These are phyloP conservation scores for Quillaja saponaria DNA, from an alignment of 306 rosid species.

Conservation along the genomic window DNA sequence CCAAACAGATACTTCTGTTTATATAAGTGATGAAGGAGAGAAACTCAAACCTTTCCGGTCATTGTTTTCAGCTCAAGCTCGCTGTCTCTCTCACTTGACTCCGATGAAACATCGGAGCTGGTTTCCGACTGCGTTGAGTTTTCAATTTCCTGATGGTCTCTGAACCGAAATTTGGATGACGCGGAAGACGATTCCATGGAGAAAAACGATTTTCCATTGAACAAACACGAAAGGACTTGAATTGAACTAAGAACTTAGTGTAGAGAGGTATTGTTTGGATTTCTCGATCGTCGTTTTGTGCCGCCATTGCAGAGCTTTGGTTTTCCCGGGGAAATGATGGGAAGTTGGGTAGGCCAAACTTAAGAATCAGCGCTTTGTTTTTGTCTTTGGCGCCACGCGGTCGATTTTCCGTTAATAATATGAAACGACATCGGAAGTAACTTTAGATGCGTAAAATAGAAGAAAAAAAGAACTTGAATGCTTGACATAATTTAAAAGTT, in stretches of 20 bases:
- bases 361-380: background rate
- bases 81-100: constrained; percentile 37
- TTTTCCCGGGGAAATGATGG: constrained; percentile 35
- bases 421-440: too few relatives aligned
- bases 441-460: too few relatives aligned
- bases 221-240: constrained; percentile 3
- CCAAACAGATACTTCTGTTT: too few relatives aligned
- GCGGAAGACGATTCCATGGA: constrained; percentile 56
- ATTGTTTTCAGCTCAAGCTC: constrained; percentile 64
- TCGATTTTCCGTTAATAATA: too few relatives aligned
- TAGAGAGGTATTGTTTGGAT: constrained; percentile 1
- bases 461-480: too few relatives aligned
- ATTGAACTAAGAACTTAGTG: background rate
- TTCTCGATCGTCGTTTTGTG: constrained; percentile 29
- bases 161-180: constrained; percentile 56
- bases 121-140: constrained; percentile 38
- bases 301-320: constrained; percentile 41
- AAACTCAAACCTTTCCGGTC: constrained; percentile 55
- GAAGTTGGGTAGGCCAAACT: background rate
- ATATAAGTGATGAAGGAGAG: background rate
- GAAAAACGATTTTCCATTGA: constrained; percentile 4
- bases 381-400: constrained; percentile 24
- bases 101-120: constrained; percentile 48
- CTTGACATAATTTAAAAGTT: too few relatives aligned
- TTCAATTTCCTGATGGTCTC: constrained; percentile 54